These are phyloP conservation scores for Blepharisma stoltei DNA, from an alignment of 73 alveolate species.

Conservation along the genomic window DNA sequence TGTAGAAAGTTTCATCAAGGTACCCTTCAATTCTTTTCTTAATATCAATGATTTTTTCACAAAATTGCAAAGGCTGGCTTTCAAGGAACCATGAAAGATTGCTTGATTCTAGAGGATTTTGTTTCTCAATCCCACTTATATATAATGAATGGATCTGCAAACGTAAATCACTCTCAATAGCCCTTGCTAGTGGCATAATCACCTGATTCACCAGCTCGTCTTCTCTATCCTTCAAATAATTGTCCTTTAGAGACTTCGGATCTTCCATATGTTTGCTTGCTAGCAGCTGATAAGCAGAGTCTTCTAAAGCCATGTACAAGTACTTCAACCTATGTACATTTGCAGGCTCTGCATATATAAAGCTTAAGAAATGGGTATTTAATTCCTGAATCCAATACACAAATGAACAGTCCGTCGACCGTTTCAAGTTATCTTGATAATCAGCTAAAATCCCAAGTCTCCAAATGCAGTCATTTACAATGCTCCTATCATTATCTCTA, in stretches of 20 bases:
- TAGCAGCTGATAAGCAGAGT: conserved; percentile 59
- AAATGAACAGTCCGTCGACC: conserved; percentile 74
- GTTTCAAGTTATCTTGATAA: conserved; percentile 43
- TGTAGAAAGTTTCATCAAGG: conserved; percentile 89
- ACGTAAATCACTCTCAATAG: conserved; percentile 93
- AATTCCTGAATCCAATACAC: conserved; percentile 80
- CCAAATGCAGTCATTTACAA: conserved; percentile 33
- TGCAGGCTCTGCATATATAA: conserved; percentile 49
- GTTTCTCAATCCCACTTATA: conserved; percentile 73
- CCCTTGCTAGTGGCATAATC: conserved; percentile 73
- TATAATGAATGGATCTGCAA: conserved; percentile 88
- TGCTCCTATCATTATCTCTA: conserved; percentile 25
- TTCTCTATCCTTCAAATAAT: conserved; percentile 80
- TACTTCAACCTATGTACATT: conserved; percentile 60
- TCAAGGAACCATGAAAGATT: conserved; percentile 78
- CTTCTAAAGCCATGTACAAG: conserved; percentile 71
- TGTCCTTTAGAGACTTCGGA: conserved; percentile 69
- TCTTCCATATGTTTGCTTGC: conserved; percentile 69
- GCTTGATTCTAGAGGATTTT: conserved; percentile 80
- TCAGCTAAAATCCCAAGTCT: conserved; percentile 36
- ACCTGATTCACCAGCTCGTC: conserved; percentile 61
- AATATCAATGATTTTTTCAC: conserved; percentile 83
- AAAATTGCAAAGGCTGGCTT: conserved; percentile 77
- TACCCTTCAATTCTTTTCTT: conserved; percentile 83
- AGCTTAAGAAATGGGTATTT: conserved; percentile 57